Evolutionary conservation across 495 filamentous ascomycete species (phyloP).

Genomic region (Podospora conica): DNA sequence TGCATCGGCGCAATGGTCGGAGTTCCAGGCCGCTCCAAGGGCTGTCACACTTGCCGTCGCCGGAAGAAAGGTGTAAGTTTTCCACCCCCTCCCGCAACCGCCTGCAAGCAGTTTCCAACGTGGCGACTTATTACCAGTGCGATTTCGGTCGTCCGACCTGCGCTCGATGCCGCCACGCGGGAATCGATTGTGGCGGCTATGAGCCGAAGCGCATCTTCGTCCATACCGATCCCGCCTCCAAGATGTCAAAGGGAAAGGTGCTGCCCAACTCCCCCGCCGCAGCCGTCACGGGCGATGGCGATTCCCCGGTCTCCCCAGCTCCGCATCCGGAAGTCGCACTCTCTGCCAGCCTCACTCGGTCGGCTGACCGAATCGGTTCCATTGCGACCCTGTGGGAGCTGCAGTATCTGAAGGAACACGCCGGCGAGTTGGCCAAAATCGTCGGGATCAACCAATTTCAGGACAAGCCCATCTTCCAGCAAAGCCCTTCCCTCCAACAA

Average conservation of each 20-base stretch:
- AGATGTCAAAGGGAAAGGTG: not conserved
- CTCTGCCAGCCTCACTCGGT: not conserved
- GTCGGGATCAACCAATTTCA: not conserved
- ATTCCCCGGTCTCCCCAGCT: not conserved
- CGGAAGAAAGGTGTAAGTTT: slow-evolving; percentile 7
- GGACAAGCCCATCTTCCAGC: not conserved
- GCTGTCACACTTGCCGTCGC: slow-evolving; percentile 8
- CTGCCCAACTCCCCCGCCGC: not conserved
- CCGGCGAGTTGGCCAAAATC: not conserved
- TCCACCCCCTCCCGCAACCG: not conserved
- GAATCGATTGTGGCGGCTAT: slow-evolving; percentile 14
- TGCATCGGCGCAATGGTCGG: not conserved
- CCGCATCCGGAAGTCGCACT: not conserved
- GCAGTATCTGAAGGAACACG: not conserved
- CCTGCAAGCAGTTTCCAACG: not conserved
- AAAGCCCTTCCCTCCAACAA: not conserved
- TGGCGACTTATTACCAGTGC: not conserved
- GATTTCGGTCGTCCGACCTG: slow-evolving; percentile 10
- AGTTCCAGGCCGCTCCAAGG: slow-evolving; percentile 7
- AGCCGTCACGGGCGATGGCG: not conserved
- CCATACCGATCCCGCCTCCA: slow-evolving; percentile 2
- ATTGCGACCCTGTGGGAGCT: not conserved
- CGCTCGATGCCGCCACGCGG: slow-evolving; percentile 6
- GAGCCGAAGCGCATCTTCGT: slow-evolving; percentile 14
- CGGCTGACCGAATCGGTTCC: not conserved